Conservation (phyloP, 228 moss, liverwort and hornwort genomes). For the Sphagnum fallax region DNA sequence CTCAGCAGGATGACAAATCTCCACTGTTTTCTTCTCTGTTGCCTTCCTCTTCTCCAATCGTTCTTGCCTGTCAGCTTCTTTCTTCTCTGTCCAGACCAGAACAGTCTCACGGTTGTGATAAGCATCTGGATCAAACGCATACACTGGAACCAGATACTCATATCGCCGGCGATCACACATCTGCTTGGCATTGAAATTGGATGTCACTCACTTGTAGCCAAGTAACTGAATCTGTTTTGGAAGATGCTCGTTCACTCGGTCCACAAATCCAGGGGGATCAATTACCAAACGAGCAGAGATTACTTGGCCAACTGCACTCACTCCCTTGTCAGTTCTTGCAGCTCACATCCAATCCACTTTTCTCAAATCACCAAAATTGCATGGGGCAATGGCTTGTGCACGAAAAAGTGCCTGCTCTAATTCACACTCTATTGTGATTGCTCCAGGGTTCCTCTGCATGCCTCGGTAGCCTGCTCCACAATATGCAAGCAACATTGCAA, state of each 20-base stretch:
- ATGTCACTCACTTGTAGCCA: constrained; percentile 75
- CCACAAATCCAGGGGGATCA: constrained; percentile 88
- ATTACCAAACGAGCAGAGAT: constrained; percentile 81
- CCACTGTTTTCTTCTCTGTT: constrained; percentile 14
- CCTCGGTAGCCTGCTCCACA: constrained; percentile 66
- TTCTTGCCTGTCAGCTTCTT: constrained; percentile 30
- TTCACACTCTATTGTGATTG: constrained; percentile 91
- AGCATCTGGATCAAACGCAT: constrained; percentile 70
- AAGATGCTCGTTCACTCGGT: constrained; percentile 78
- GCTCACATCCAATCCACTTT: constrained; percentile 97
- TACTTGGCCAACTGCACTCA: constrained; percentile 88
- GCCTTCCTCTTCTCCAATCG: constrained; percentile 29
- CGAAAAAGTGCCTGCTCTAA: constrained; percentile 87
- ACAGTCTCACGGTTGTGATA: constrained; percentile 41
- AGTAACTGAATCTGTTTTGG: constrained; percentile 75
- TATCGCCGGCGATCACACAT: constrained; percentile 88
- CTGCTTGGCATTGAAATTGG: constrained; percentile 77
- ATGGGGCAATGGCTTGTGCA: constrained; percentile 70
- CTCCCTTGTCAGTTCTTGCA: constrained; percentile 93
- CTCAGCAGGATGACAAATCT: too few relatives aligned
- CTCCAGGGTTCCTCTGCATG: constrained; percentile 78
- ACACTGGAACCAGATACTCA: constrained; percentile 82
- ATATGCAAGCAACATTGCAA: constrained; percentile 78
- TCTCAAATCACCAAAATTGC: constrained; percentile 66
- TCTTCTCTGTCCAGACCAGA: constrained; percentile 40